Conservation (phyloP, 1,284 basidiomycete genomes). For the Ustilago hordei region DNA sequence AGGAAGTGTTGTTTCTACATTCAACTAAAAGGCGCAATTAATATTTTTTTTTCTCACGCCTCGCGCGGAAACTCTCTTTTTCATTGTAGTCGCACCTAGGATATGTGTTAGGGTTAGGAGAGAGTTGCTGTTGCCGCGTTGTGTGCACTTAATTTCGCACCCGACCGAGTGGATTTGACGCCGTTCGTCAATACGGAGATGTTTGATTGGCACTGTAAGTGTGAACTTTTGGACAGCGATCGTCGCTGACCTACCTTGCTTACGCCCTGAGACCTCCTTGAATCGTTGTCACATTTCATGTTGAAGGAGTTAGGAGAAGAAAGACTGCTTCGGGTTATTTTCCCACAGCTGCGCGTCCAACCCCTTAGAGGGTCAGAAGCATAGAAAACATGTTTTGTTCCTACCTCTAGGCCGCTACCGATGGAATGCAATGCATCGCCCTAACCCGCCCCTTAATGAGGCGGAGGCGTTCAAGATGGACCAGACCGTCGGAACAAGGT, state of each 20-base stretch:
- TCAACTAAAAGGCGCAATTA: not conserved
- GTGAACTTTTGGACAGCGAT: not conserved
- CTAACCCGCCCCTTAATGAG: not conserved
- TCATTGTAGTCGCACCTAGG: not conserved
- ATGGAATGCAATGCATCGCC: not conserved
- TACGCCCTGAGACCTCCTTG: not conserved
- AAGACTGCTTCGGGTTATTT: not conserved
- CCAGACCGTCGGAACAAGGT: not conserved
- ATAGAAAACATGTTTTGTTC: conserved; percentile 5
- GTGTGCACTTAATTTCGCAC: not conserved
- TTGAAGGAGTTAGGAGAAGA: not conserved
- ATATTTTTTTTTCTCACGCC: not conserved
- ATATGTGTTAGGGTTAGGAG: no score
- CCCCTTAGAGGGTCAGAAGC: not conserved
- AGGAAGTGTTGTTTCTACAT: no score
- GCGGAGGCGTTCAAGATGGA: not conserved
- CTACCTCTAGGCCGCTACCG: not conserved
- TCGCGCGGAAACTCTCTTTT: not conserved
- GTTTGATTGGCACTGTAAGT: not conserved
- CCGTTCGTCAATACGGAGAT: not conserved
- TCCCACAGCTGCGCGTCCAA: not conserved
- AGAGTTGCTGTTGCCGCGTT: not conserved
- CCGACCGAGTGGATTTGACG: not conserved
- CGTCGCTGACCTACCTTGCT: not conserved
- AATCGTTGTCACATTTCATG: not conserved